These are phyloP conservation scores for Linderina pennispora DNA, from an alignment of 192 early-diverging fungal genomes.

Conservation along the genomic window DNA sequence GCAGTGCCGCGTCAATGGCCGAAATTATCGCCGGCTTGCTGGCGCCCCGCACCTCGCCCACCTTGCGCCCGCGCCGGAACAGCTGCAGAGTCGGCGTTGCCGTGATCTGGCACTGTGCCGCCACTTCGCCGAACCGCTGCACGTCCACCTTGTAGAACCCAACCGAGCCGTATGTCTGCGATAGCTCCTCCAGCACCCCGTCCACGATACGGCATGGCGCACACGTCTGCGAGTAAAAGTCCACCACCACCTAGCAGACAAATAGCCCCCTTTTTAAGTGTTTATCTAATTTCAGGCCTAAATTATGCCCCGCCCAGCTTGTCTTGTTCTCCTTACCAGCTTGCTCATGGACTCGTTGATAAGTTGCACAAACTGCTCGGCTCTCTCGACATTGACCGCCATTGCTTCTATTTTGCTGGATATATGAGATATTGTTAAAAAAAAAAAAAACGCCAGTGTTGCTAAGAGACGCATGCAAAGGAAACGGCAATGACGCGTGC, in stretches of 20 bases:
- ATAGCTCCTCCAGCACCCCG: constrained; percentile 14
- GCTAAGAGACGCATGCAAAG: too few species aligned
- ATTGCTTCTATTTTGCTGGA: constrained; percentile 11
- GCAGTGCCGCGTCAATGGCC: constrained; percentile 48
- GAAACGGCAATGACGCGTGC: too few species aligned
- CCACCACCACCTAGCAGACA: constrained; percentile 31
- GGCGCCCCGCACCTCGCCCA: constrained; percentile 77
- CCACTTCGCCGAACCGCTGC: constrained; percentile 23
- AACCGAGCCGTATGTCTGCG: constrained; percentile 17
- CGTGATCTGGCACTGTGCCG: constrained; percentile 27
- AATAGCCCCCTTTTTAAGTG: background rate
- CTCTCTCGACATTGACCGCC: constrained; percentile 33
- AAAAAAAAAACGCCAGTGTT: too few species aligned
- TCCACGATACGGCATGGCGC: constrained; percentile 38
- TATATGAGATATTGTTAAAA: too few species aligned
- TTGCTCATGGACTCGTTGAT: constrained; percentile 29
- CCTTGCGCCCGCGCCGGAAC: constrained; percentile 66
- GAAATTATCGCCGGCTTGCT: constrained; percentile 62
- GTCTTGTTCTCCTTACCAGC: constrained; percentile 34
- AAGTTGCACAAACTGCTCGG: constrained; percentile 38
- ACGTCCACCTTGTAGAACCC: constrained; percentile 44
- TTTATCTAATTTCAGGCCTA: background rate
- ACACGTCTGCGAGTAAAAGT: constrained; percentile 39
- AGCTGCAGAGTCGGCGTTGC: constrained; percentile 49
- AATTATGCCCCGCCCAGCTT: too few species aligned